These are phyloP conservation scores for Wolfiporia cocos DNA, from an alignment of 1,284 basidiomycete genomes.

Conservation along the genomic window DNA sequence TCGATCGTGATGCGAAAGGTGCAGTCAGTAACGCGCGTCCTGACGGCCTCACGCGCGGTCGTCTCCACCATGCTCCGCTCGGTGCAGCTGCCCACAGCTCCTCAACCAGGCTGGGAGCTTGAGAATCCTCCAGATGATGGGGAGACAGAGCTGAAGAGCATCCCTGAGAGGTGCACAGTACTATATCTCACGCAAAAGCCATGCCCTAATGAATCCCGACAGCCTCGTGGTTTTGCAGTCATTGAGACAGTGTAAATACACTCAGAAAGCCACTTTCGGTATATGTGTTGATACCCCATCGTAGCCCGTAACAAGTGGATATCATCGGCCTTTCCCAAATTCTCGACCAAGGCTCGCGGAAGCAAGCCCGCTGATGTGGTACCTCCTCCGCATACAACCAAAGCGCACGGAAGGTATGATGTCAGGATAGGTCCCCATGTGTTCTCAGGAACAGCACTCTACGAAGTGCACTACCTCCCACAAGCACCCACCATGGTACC, in stretches of 20 bases:
- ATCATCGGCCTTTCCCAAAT: conserved; percentile 61
- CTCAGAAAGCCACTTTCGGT: not conserved
- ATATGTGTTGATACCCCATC: conserved; percentile 6
- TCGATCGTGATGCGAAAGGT: too few species aligned
- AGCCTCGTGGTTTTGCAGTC: conserved; percentile 52
- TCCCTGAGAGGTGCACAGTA: conserved; percentile 51
- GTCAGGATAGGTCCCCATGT: conserved; percentile 67
- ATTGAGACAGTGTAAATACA: conserved; percentile 56
- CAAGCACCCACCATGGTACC: conserved; percentile 4
- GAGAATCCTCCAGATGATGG: conserved; percentile 28
- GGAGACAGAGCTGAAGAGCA: conserved; percentile 33
- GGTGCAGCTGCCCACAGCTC: conserved; percentile 47
- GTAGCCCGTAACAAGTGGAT: conserved; percentile 67
- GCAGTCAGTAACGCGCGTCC: not conserved
- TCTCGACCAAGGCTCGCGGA: conserved; percentile 53
- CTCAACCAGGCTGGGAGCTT: conserved; percentile 52
- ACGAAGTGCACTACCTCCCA: conserved; percentile 55
- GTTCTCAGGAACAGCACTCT: conserved; percentile 58
- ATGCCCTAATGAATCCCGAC: not conserved
- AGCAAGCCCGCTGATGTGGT: conserved; percentile 42
- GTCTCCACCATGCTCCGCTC: conserved; percentile 1
- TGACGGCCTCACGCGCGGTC: not conserved
- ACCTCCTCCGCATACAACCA: conserved; percentile 59
- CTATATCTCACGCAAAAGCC: not conserved
- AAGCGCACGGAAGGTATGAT: conserved; percentile 57